These are phyloP conservation scores for Trichoderma koningiopsis DNA, from an alignment of 2,329 filamentous ascomycete species.

Conservation along the genomic window DNA sequence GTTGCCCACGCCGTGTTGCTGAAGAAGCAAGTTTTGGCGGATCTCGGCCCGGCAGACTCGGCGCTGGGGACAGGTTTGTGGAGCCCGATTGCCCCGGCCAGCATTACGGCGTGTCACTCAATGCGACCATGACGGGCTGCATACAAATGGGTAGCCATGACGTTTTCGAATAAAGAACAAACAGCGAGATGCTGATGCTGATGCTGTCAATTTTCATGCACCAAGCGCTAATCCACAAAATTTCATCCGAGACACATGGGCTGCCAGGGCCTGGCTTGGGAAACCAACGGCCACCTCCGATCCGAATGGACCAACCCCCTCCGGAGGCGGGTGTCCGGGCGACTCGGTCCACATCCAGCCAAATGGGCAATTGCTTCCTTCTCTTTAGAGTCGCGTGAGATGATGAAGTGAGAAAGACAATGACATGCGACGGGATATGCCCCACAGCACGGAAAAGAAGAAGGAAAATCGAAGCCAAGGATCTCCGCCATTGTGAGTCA, in stretches of 20 bases:
- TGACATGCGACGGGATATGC: constrained; percentile 12
- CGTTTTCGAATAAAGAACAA: neutral
- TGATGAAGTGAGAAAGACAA: neutral
- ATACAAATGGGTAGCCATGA: neutral
- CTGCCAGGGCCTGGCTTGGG: neutral
- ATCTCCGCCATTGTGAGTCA: neutral
- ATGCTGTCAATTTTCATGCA: neutral
- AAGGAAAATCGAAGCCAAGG: neutral
- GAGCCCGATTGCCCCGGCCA: constrained; percentile 9
- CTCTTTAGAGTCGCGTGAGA: constrained; percentile 4
- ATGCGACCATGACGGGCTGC: constrained; percentile 10
- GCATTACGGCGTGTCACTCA: neutral
- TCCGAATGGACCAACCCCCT: constrained; percentile 14
- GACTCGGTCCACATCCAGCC: constrained; percentile 20
- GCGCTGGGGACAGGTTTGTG: neutral
- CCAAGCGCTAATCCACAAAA: neutral
- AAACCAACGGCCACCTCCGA: neutral
- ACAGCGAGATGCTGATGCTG: neutral
- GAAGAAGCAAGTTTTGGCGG: neutral
- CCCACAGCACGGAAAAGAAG: neutral
- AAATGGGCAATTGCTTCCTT: neutral
- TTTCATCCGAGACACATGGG: neutral
- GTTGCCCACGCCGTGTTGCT: neutral
- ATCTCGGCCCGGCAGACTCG: constrained; percentile 17
- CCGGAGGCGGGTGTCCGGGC: constrained; percentile 13